phyloP scores from a whole-genome alignment of 352 stramenopile genomes.

The Pythium pyrilobum region DNA sequence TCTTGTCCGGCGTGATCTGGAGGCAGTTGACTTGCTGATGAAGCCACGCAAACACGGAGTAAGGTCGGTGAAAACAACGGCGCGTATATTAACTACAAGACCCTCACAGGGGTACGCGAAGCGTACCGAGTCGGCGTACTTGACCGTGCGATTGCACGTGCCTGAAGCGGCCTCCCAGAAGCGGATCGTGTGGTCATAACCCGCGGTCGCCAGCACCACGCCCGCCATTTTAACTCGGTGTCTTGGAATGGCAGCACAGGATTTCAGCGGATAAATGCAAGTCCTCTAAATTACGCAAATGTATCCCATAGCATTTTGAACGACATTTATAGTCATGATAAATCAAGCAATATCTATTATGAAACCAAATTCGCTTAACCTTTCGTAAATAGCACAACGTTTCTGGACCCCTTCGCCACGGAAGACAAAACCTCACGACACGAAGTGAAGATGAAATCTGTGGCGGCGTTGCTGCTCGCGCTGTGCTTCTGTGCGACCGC shows the following conservation, averaged over 20 bases:
- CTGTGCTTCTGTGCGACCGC: conserved; percentile 11
- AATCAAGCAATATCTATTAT: background rate
- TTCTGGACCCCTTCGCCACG: too few species aligned
- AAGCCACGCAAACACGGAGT: background rate
- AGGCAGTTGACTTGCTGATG: conserved; percentile 94
- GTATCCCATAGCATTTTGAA: background rate
- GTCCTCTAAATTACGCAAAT: background rate
- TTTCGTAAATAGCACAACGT: background rate
- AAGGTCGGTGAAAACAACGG: background rate
- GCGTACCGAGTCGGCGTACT: conserved; percentile 92
- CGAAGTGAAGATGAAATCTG: conserved; percentile 9
- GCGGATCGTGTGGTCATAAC: conserved; percentile 98
- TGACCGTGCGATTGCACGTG: conserved; percentile 94
- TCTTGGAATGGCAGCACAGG: too few species aligned
- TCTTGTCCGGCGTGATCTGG: conserved; percentile 96
- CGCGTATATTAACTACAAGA: too few species aligned
- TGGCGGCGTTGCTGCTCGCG: conserved; percentile 6
- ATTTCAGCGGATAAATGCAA: background rate
- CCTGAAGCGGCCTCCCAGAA: conserved; percentile 97
- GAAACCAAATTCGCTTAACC: too few species aligned
- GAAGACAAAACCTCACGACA: conserved; percentile 4
- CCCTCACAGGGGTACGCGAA: too few species aligned
- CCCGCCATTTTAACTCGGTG: conserved; percentile 43
- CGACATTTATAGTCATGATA: background rate
- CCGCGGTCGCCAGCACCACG: conserved; percentile 96